Base-by-base conservation (phyloP, 352 stramenopile genomes). In the Albugo candida region DNA sequence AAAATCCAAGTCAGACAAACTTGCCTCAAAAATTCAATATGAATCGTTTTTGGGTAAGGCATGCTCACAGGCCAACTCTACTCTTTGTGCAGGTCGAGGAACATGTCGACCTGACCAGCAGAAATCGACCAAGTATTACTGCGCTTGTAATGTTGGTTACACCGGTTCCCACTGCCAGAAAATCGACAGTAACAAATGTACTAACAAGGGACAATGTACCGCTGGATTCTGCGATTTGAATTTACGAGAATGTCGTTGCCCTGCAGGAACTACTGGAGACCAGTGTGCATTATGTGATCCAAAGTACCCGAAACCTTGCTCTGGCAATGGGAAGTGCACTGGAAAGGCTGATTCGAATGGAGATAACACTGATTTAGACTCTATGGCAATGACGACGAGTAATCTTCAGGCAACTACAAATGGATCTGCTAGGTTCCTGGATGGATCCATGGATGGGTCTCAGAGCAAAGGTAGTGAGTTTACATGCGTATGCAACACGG, bases 151-250 rank as follows among this genome's bases (percentile, higher is more conserved):
- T 24, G 20, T 24, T 3, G 74, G 74, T 19, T 86, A 82, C 67
- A 74, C 63, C 47, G 74, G 74, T 51, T 80, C 61, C 8, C 83
- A 77, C 62, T 86, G 74, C 48, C 56, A 86, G 54, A 76, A 73
- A 55, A 70, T 83, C 20, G 65, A 58, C 21, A 43, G 38, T 24
- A 43, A 43, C 38, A 43, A 43, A 8, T 43, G 38, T 24, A 24
- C 17, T 8, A 24, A 19, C 8, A 24, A 10, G 3, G 38, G 3
- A 3, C 38, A 43, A 43, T 43, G 38, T 24, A 53, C 70, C 54
- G 73, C 58, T 11, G 74, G 74, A 31, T 67, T 53, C 45, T 86
- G 74, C 58, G 62, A 86, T 61, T 63, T 83, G 31, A 51, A 11
- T 0, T 70, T 56, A 10, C 59, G 81, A 54, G 48, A 80, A 58